These are phyloP conservation scores for Rhodotorula sp. DNA, from an alignment of 1,284 basidiomycete species.

Conservation along the genomic window DNA sequence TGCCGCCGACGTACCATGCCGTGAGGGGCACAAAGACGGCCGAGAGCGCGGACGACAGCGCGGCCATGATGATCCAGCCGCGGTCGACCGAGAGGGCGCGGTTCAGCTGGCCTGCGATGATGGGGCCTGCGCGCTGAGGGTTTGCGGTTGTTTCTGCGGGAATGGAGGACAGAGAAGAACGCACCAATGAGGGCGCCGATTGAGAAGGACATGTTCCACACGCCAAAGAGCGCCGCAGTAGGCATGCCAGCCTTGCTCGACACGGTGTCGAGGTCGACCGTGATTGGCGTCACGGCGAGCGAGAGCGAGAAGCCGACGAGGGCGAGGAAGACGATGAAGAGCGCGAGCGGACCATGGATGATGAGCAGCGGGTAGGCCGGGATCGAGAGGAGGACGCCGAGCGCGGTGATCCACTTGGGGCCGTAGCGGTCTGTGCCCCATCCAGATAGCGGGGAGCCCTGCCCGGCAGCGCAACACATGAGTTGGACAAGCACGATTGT, in stretches of 20 bases:
- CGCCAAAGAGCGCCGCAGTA: constrained; percentile 24
- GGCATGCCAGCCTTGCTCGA: constrained; percentile 10
- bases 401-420: constrained; percentile 30
- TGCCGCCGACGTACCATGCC: constrained; percentile 24
- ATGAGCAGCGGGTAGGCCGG: constrained; percentile 38
- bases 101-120: constrained; percentile 42
- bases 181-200: constrained; percentile 40
- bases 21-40: constrained; percentile 2
- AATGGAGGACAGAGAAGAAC: no score
- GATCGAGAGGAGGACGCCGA: constrained; percentile 29
- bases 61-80: constrained; percentile 28
- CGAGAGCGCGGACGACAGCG: constrained; percentile 9
- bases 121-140: constrained; percentile 16
- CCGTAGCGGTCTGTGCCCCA: constrained; percentile 37
- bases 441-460: constrained; percentile 22
- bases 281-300: constrained; percentile 36
- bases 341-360: constrained; percentile 38
- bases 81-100: constrained; percentile 15
- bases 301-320: constrained; percentile 14
- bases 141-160: not conserved
- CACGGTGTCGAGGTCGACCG: constrained; percentile 36
- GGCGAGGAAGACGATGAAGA: constrained; percentile 43
- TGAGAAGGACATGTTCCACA: constrained; percentile 41
- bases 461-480: not conserved
- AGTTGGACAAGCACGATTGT: no score